phyloP scores from a whole-genome alignment of 257 asterid species.

The Dorcoceras hygrometricum region DNA sequence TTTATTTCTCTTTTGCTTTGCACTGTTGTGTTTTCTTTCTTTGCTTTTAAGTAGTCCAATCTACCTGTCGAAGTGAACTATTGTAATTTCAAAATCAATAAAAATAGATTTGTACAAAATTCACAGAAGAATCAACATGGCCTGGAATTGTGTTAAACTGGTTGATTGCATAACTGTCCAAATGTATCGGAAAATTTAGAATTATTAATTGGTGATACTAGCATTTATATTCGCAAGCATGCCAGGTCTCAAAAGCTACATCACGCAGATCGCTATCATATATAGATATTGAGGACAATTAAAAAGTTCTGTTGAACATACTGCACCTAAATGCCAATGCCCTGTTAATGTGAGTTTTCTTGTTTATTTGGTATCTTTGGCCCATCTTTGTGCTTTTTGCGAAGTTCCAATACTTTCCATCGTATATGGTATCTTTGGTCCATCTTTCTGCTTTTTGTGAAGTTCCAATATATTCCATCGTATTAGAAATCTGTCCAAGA shows the following conservation, averaged over 20 bases:
- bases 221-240: neutral
- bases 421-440: neutral
- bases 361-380: neutral
- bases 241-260: neutral
- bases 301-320: neutral
- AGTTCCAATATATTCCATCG: no score
- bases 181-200: no score
- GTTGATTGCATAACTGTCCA: no score
- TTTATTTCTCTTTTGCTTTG: conserved; percentile 8
- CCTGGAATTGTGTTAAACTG: neutral
- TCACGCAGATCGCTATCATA: neutral
- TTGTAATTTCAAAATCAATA: neutral
- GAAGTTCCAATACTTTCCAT: no score
- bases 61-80: neutral
- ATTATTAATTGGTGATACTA: neutral
- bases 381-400: neutral
- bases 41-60: neutral
- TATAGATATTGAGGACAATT: neutral
- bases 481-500: no score
- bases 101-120: neutral
- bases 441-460: neutral
- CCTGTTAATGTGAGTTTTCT: neutral
- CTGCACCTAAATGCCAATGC: neutral
- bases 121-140: neutral
- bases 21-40: neutral